Evolutionary conservation across 371 early-diverging fungal species (phyloP).

Genomic region (Nematocida minor): DNA sequence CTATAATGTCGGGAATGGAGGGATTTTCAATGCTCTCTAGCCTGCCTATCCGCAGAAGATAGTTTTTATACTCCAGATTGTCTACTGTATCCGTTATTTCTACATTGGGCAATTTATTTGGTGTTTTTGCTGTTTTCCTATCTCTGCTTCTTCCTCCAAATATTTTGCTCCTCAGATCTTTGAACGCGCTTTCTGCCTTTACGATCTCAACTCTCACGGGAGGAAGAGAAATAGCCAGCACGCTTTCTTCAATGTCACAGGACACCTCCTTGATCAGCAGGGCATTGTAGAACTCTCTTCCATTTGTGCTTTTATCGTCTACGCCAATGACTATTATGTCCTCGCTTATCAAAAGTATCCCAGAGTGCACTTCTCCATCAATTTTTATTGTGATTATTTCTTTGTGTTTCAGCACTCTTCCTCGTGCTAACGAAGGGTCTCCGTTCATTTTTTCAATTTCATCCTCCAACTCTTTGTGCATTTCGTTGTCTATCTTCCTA

Average conservation of each 20-base stretch:
- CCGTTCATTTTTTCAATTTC: slow-evolving; percentile 16
- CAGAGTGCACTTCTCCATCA: not conserved
- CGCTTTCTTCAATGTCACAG: not conserved
- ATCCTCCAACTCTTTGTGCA: not conserved
- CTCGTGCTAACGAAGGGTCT: not conserved
- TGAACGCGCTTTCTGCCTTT: slow-evolving; percentile 2
- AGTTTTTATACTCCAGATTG: not conserved
- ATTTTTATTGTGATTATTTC: slow-evolving; percentile 3
- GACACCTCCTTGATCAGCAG: slow-evolving; percentile 4
- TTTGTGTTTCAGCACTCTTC: slow-evolving; percentile 16
- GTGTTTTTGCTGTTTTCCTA: not conserved
- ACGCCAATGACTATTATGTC: slow-evolving; percentile 33
- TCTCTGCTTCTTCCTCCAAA: not conserved
- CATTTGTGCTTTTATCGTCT: not conserved
- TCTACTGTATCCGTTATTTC: not conserved
- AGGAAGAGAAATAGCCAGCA: slow-evolving; percentile 16
- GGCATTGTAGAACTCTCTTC: slow-evolving; percentile 25
- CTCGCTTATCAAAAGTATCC: slow-evolving; percentile 5
- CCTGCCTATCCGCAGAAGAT: slow-evolving; percentile 20
- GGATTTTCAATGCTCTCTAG: not conserved
- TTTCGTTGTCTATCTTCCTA: not conserved
- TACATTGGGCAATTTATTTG: not conserved
- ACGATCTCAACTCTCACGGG: slow-evolving; percentile 18
- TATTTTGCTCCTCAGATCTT: not conserved
- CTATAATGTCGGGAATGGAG: not conserved